phyloP scores from a whole-genome alignment of 1,284 basidiomycete genomes.

The Irpex sp. region DNA sequence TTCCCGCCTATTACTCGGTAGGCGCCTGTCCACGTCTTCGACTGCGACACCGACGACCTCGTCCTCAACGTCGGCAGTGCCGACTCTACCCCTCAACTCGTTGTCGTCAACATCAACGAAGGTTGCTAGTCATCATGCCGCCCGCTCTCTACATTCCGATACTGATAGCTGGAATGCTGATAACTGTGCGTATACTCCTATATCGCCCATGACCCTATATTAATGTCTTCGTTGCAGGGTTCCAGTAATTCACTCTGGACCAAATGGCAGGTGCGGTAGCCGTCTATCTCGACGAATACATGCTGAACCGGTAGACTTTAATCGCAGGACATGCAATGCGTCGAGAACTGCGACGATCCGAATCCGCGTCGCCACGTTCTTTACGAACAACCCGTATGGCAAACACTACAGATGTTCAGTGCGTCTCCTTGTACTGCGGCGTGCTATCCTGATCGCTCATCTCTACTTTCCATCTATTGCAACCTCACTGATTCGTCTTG shows the following conservation, averaged over 20 bases:
- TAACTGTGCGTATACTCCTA: constrained; percentile 49
- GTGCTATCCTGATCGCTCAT: constrained; percentile 15
- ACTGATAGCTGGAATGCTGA: constrained; percentile 75
- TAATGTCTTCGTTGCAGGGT: constrained; percentile 42
- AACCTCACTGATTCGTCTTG: neutral
- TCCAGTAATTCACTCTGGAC: constrained; percentile 78
- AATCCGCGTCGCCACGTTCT: constrained; percentile 56
- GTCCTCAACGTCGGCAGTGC: constrained; percentile 37
- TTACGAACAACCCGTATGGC: constrained; percentile 93
- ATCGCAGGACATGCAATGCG: constrained; percentile 87
- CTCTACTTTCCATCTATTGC: constrained; percentile 9
- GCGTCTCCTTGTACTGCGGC: constrained; percentile 31
- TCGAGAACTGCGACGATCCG: constrained; percentile 78
- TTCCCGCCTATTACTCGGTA: neutral
- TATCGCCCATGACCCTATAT: constrained; percentile 6
- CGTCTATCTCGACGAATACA: constrained; percentile 1
- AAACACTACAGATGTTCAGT: constrained; percentile 93
- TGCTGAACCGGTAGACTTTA: neutral
- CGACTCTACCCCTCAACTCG: constrained; percentile 15
- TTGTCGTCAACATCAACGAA: constrained; percentile 5
- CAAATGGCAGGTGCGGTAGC: constrained; percentile 66
- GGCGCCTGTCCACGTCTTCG: constrained; percentile 6
- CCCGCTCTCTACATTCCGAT: constrained; percentile 40
- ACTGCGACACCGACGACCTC: neutral
- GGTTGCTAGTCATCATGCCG: constrained; percentile 23